Conservation (phyloP, 2,329 filamentous ascomycete species). For the Neopestalotiopsis clavispora region DNA sequence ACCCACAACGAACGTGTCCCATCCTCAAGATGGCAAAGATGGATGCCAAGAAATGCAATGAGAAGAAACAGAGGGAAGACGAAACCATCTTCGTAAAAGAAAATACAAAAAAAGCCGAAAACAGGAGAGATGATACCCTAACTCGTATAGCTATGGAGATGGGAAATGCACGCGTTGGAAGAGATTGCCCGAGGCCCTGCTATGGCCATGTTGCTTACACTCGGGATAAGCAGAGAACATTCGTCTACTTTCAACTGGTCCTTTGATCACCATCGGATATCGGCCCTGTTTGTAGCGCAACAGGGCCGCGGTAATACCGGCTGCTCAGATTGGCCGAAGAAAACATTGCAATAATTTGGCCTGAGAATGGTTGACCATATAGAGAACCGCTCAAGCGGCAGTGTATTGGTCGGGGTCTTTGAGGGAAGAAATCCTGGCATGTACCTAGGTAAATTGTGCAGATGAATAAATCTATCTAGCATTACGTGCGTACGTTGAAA, state of each 20-base stretch:
- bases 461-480: constrained; percentile 41
- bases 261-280: not conserved
- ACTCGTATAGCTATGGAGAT: not conserved
- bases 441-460: constrained; percentile 37
- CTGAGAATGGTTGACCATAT: not conserved
- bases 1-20: too few relatives aligned
- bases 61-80: not conserved
- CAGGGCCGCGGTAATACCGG: not conserved
- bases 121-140: not conserved
- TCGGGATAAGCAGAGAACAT: not conserved
- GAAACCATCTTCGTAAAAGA: not conserved
- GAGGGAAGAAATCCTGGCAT: constrained; percentile 19
- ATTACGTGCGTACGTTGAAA: constrained; percentile 39
- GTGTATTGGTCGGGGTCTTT: not conserved
- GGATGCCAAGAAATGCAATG: not conserved
- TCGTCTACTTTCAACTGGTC: not conserved
- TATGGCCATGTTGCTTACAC: not conserved
- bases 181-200: not conserved
- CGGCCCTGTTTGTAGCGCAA: not conserved
- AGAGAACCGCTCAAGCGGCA: not conserved
- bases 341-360: not conserved
- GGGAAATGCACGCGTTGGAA: not conserved
- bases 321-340: not conserved
- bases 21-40: not conserved
- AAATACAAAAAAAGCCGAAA: not conserved